These are phyloP conservation scores for Podospora didyma DNA, from an alignment of 495 filamentous ascomycete species.

Conservation along the genomic window DNA sequence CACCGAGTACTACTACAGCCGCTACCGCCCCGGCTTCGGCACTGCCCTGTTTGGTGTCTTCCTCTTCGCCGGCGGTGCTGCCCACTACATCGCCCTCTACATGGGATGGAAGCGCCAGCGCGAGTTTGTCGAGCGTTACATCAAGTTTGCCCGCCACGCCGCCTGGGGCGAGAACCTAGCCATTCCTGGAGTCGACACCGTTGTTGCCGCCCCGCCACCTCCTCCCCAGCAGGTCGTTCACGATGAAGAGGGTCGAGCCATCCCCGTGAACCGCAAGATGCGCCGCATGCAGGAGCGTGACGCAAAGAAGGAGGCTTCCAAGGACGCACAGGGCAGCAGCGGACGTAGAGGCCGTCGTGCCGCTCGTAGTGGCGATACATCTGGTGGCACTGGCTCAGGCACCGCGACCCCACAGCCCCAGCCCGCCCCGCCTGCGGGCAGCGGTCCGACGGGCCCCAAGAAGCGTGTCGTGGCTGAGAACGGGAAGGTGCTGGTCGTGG, in stretches of 20 bases:
- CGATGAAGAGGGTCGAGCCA: conserved; percentile 43
- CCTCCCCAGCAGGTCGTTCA: conserved; percentile 33
- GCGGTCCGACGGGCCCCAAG: conserved; percentile 60
- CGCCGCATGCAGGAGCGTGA: conserved; percentile 83
- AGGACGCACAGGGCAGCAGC: conserved; percentile 24
- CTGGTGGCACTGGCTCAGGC: conserved; percentile 17
- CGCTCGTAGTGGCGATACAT: conserved; percentile 16
- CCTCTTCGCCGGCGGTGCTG: conserved; percentile 73
- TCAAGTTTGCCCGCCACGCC: conserved; percentile 78
- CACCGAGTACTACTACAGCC: conserved; percentile 94
- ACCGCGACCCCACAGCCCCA: conserved; percentile 28
- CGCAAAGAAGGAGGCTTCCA: conserved; percentile 58
- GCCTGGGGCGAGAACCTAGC: conserved; percentile 71
- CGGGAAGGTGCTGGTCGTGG: conserved; percentile 90
- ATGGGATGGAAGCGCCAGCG: conserved; percentile 83
- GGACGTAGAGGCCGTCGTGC: conserved; percentile 27
- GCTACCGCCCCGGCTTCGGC: conserved; percentile 85
- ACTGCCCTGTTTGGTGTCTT: conserved; percentile 82
- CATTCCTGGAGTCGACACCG: conserved; percentile 56
- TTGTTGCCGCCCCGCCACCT: conserved; percentile 22
- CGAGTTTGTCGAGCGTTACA: conserved; percentile 86
- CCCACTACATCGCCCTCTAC: conserved; percentile 79
- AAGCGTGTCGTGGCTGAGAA: conserved; percentile 88
- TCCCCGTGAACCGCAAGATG: conserved; percentile 78
- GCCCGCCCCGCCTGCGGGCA: conserved; percentile 22